Base-by-base conservation (phyloP, 345 rosid species). In the Citrus maxima region DNA sequence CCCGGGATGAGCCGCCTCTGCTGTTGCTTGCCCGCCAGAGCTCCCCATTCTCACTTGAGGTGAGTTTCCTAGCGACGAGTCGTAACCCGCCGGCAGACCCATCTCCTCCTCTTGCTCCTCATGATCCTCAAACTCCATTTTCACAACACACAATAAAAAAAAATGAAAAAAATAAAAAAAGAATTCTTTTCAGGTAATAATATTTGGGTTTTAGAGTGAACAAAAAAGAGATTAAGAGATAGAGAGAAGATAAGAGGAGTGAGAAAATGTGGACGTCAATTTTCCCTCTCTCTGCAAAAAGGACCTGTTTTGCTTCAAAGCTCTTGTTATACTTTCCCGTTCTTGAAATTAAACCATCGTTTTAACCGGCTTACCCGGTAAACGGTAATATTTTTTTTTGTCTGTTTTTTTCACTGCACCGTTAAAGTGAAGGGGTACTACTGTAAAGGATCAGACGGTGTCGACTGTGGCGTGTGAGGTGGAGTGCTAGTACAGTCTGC, bases 91-190 rank as follows among this genome's bases (percentile, higher is more conserved):
- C 0, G 84, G 83, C 42, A 86, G 67, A 63, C 82, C 90, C 88
- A 87, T 87, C 80, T 88, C 94, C n/a, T 88, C 94, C 25, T 89
- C 94, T 71, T 87, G 90, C 82, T 90, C 91, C 22, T 88, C 90
- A 54, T 88, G 86, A 79, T 90, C 86, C 83, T 84, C 89, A 80
- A 85, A 84, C 74, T 87, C 92, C 90, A 89, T 84, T 78, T 25
- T 63, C 30, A 37, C 27, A 13, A 27, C 28, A 30, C 24, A 37
- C 30, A 3, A 28, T 16, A 61, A 25, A 28, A 40, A 27, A 46
- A 72, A 32, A 49, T 0, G 3, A 34, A 14, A 28, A 22, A 61
- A 34, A 38, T 34, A 6, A 28, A 25, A 58, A 72, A 24, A 35
- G 19, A 22, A 38, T 4, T 35, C 13, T 70, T 32, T 32, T 19